Percentiles rank a stretch among this genome's conserved stretches.
Conservation (phyloP, 2,329 filamentous ascomycete species). For the Fragosphaeria purpurea region DNA sequence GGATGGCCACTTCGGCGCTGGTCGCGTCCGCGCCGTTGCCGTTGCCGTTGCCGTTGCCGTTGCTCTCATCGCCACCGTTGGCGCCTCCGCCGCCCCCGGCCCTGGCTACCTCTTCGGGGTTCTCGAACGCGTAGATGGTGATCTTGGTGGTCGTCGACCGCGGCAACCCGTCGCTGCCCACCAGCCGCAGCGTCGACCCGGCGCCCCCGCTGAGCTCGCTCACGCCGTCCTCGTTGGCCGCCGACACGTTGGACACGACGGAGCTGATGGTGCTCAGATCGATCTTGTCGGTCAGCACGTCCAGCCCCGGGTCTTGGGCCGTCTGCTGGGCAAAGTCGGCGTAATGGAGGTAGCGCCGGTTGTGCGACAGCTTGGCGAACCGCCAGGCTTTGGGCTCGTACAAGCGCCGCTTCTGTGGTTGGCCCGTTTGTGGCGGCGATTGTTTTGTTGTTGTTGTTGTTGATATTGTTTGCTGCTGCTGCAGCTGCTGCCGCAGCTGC, state of each 20-base stretch:
- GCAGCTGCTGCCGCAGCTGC: slow-evolving; percentile 21
- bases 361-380: slow-evolving; percentile 82
- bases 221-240: slow-evolving; percentile 42
- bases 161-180: slow-evolving; percentile 3
- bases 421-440: slow-evolving; percentile 26
- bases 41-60: slow-evolving; percentile 4
- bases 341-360: slow-evolving; percentile 82
- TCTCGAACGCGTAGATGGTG: slow-evolving; percentile 69
- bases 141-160: slow-evolving; percentile 65
- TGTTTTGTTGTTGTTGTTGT: too few relatives aligned
- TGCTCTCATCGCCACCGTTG: slow-evolving; percentile 23
- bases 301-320: slow-evolving; percentile 57
- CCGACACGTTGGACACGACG: slow-evolving; percentile 85
- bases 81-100: slow-evolving; percentile 15
- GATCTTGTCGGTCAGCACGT: slow-evolving; percentile 68
- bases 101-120: slow-evolving; percentile 28
- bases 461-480: slow-evolving; percentile 27
- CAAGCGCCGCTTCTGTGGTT: slow-evolving; percentile 26
- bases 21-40: slow-evolving; percentile 7
- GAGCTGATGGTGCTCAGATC: slow-evolving; percentile 83
- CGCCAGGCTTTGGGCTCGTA: slow-evolving; percentile 56
- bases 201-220: slow-evolving; percentile 29
- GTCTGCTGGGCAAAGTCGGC: slow-evolving; percentile 66
- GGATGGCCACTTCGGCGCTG: slow-evolving; percentile 54
- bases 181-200: too few relatives aligned